A percentile compares a stretch with the other conserved stretches of the same genome.
phyloP scores from a whole-genome alignment of 192 early-diverging fungal genomes.

The Backusella tuberculispora region DNA sequence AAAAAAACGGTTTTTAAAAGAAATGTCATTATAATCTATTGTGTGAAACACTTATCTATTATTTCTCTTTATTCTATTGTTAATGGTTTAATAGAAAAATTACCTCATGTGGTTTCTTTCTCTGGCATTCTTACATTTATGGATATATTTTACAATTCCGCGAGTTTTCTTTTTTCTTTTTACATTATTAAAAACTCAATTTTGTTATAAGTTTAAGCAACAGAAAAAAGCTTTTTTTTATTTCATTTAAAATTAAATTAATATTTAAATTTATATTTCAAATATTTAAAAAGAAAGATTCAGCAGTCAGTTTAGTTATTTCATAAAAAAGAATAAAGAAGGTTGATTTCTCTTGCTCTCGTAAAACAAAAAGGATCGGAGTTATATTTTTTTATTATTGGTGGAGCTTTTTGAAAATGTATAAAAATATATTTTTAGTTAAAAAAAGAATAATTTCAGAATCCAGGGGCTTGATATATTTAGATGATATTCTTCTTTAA shows the following conservation, averaged over 20 bases:
- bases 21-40: no score
- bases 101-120: slow-evolving; percentile 2
- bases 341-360: no score
- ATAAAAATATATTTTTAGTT: slow-evolving; percentile 6
- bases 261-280: no score
- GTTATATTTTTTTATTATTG: no score
- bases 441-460: background rate
- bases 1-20: no score
- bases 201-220: background rate
- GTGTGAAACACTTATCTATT: no score
- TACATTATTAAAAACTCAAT: background rate
- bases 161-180: background rate
- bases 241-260: no score
- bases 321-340: no score
- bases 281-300: no score
- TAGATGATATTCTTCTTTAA: slow-evolving; percentile 4
- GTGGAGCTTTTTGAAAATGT: background rate
- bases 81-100: background rate
- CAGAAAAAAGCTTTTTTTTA: background rate
- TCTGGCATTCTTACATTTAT: background rate
- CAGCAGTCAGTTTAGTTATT: no score
- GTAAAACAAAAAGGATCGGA: no score
- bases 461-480: background rate
- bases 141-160: no score
- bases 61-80: background rate